Conservation (phyloP, 805 yeast genomes). For the Ogataea kodamae region DNA sequence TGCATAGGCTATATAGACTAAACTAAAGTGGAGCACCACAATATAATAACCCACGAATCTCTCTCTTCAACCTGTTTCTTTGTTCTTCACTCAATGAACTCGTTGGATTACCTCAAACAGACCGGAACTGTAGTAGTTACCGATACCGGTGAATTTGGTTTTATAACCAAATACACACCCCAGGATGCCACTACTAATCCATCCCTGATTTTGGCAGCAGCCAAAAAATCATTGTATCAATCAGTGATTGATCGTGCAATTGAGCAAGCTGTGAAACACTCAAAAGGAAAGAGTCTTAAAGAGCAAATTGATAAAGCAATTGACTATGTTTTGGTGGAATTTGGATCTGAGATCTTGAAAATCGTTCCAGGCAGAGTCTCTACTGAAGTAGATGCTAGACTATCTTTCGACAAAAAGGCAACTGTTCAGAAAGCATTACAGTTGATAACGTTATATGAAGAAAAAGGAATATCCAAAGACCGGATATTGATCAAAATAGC, state of each 20-base stretch:
- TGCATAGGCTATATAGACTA: too few species aligned
- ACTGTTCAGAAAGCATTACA: constrained; percentile 90
- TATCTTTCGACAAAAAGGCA: constrained; percentile 90
- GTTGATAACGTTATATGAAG: constrained; percentile 80
- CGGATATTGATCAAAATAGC: constrained; percentile 94
- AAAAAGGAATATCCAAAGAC: constrained; percentile 79
- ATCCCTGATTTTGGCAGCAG: constrained; percentile 91
- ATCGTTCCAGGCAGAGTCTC: constrained; percentile 99
- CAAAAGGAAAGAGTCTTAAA: constrained; percentile 38
- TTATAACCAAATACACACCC: constrained; percentile 95
- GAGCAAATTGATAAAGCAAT: constrained; percentile 76
- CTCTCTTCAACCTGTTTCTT: too few species aligned
- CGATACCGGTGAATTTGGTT: constrained; percentile 98
- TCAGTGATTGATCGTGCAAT: constrained; percentile 86
- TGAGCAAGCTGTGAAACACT: constrained; percentile 66
- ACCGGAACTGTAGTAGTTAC: constrained; percentile 96
- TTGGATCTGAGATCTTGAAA: constrained; percentile 86
- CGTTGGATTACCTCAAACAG: constrained; percentile 88
- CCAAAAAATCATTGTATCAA: constrained; percentile 86
- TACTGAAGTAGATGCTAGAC: constrained; percentile 98
- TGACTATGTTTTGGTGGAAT: constrained; percentile 90
- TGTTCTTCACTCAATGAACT: constrained; percentile 39
- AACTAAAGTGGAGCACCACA: too few species aligned
- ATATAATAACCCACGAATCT: too few species aligned
- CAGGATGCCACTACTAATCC: constrained; percentile 99